Percentiles rank a stretch among this genome's conserved stretches.
These are phyloP conservation scores for Ganoderma lingzhi DNA, from an alignment of 1,284 basidiomycete species.

Conservation along the genomic window DNA sequence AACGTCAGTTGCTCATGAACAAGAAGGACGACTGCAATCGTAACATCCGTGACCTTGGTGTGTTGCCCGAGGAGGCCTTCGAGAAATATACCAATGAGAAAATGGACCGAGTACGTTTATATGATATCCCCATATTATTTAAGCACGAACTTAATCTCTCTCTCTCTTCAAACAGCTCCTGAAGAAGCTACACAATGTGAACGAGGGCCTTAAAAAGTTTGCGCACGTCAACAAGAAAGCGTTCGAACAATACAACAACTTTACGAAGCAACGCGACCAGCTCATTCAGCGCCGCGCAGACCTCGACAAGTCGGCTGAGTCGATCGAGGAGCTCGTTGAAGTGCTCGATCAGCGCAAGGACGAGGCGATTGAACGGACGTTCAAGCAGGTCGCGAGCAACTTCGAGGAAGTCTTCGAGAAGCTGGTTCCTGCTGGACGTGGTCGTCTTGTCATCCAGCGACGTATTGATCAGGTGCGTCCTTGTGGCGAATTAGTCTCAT, in stretches of 20 bases:
- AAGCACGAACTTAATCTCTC: not conserved
- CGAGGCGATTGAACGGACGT: constrained; percentile 97
- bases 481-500: not conserved
- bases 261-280: constrained; percentile 97
- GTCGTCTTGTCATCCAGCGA: constrained; percentile 91
- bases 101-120: constrained; percentile 75
- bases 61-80: constrained; percentile 97
- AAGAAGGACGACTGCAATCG: constrained; percentile 94
- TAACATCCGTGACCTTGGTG: constrained; percentile 95
- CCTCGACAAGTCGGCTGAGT: constrained; percentile 87
- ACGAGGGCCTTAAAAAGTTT: constrained; percentile 95
- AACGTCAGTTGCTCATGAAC: constrained; percentile 83
- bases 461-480: constrained; percentile 79
- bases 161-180: constrained; percentile 67
- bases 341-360: constrained; percentile 97
- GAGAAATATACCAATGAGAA: constrained; percentile 90
- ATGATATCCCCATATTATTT: constrained; percentile 7
- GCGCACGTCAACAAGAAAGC: constrained; percentile 99
- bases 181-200: constrained; percentile 89
- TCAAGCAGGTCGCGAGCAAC: constrained; percentile 97
- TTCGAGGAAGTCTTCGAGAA: constrained; percentile 98
- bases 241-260: constrained; percentile 97
- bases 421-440: constrained; percentile 94
- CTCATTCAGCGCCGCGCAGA: constrained; percentile 88
- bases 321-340: constrained; percentile 95